Base-by-base conservation (phyloP, 352 stramenopile species). In the Globisporangium okanoganense region DNA sequence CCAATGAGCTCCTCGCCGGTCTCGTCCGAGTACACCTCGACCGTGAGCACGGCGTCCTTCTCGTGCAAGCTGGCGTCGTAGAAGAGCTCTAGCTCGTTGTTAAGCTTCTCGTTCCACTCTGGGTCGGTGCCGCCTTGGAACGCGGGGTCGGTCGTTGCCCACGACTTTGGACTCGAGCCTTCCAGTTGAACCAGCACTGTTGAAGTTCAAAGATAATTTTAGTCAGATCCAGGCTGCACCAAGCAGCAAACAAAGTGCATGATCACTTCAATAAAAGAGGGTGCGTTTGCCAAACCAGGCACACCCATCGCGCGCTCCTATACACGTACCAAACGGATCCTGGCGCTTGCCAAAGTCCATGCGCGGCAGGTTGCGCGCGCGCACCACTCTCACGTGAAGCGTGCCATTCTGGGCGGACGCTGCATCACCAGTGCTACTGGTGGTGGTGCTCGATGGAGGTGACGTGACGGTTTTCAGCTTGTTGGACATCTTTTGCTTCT, bases 281-380 rank as follows among this genome's bases (percentile, higher is more conserved):
- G 38, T 29, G 53, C 29, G 40, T 51, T 58, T 44, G 56, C 52
- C 56, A 62, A n/a, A n/a, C n/a, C 14, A 61, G 13, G 56, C 16
- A 48, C 8, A 22, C 43, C 14, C 33, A 3, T 20, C 49, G 41
- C 20, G 18, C 33, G 16, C 64, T 25, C 49, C 20, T 55, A n/a
- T 57, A 68, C 5, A 47, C 70, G 50, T 56, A 92, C 82, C 84
- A 44, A 91, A 79, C 2, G 85, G 85, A 64, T 92, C 79, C 60
- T 92, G 82, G 65, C 82, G 85, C 60, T 88, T 90, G 69, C 80
- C 79, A 66, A 88, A 91, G 72, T 91, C 79, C 75, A 94, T 83
- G 20, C 73, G 86, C 25, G 83, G 79, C 58, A 92, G 62, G 60
- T 83, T 85, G 24, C 64, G 64, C 33, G 78, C 82, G 35, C 66